phyloP scores from a whole-genome alignment of 139 green algal genomes.

The Ettlia oleoabundans region DNA sequence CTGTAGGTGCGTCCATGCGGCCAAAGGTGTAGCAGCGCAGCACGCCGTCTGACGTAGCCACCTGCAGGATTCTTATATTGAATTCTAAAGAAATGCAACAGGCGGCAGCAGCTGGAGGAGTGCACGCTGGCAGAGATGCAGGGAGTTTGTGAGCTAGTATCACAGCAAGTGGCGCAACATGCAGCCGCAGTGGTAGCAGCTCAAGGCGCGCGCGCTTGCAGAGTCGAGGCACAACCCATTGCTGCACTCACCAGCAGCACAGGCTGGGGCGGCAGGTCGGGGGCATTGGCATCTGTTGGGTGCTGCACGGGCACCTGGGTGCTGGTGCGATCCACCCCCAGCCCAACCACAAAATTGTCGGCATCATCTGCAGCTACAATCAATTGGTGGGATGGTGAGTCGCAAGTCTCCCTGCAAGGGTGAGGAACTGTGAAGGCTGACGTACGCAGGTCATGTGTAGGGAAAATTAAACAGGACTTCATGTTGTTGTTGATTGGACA shows the following conservation, averaged over 20 bases:
- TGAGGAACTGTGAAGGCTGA: too few relatives aligned
- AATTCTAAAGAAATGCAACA: too few relatives aligned
- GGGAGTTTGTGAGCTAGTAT: too few relatives aligned
- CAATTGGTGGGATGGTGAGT: not conserved
- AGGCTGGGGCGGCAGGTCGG: slow-evolving; percentile 50
- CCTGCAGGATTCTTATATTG: too few relatives aligned
- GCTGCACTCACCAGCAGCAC: slow-evolving; percentile 29
- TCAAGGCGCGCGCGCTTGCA: not conserved
- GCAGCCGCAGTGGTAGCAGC: too few relatives aligned
- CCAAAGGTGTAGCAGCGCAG: slow-evolving; percentile 62
- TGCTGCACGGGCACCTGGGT: slow-evolving; percentile 31
- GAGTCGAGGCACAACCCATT: not conserved
- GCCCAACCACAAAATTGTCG: slow-evolving; percentile 67
- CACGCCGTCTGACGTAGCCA: slow-evolving; percentile 65
- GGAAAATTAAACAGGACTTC: too few relatives aligned
- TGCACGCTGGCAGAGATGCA: too few relatives aligned
- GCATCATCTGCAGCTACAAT: slow-evolving; percentile 31
- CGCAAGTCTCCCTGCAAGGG: too few relatives aligned
- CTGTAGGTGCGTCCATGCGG: not conserved
- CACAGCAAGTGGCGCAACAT: too few relatives aligned
- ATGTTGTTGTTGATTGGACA: too few relatives aligned
- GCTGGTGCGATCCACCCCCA: slow-evolving; percentile 53
- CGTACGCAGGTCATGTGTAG: too few relatives aligned
- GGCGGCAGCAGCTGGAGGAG: too few relatives aligned
- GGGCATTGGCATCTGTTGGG: slow-evolving; percentile 48